Base-by-base conservation (phyloP, 805 yeast genomes). In the Wickerhamomyces subpelliculosus region DNA sequence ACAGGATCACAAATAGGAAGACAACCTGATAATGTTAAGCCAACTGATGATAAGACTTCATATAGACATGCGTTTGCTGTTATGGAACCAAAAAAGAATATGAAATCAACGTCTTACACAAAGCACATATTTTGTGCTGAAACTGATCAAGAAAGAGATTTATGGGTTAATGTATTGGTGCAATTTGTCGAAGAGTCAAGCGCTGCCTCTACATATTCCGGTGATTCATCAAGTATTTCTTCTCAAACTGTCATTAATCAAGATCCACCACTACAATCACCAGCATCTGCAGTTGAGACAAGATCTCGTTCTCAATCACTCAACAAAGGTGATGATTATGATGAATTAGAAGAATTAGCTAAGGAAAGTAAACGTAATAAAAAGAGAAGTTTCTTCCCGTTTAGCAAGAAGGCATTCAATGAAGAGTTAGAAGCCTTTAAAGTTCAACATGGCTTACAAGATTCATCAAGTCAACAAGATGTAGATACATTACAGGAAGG, bases 121-220 rank as follows among this genome's bases (percentile, higher is more conserved):
- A 78, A 70, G 45, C 85, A 81, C 50, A 70, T 75, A 36, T 72
- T 87, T 37, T 85, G 94, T 58, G 82, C 93, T 2, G 95, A 88
- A 55, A 77, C 82, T 8, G 82, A 82, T 32, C 71, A 67, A 21
- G 95, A 87, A 52, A 70, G 90, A 40, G 89, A 82, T 49, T 63
- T 63, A 9, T 84, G 94, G 93, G 73, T 84, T 8, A 68, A 72
- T 14, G 65, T 65, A 0, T 47, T 72, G 13, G 57, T 68, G 24
- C 64, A 60, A 31, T 49, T 56, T 27, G 51, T 55, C 4, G 58
- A 55, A n/a, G 49, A 49, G 18, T 35, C 41, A 12, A 28, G 36
- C 31, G 42, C 22, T 5, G 10, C 27, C 4, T 40, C 45, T 13
- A 20, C 25, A 5, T 20, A 33, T 18, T 25, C 21, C 6, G 27